Conservation (phyloP, 2,329 filamentous ascomycete genomes). For the Penicillium freii region DNA sequence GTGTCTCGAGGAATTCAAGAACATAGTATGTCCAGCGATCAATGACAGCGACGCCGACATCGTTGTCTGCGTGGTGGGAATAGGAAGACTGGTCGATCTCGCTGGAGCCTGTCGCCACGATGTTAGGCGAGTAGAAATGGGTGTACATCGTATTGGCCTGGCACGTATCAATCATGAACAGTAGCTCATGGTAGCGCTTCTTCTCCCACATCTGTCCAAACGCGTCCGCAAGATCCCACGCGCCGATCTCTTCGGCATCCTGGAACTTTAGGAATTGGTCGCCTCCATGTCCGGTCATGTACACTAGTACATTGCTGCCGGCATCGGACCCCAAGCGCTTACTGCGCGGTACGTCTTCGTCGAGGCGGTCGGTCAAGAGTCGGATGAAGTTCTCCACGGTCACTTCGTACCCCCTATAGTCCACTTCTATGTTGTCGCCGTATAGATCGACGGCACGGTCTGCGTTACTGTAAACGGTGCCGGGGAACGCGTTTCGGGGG, state of each 20-base stretch:
- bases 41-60: constrained; percentile 96
- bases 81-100: constrained; percentile 96
- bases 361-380: constrained; percentile 87
- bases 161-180: constrained; percentile 99
- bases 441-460: constrained; percentile 94
- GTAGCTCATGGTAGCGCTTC: constrained; percentile 95
- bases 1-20: constrained; percentile 89
- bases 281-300: constrained; percentile 98
- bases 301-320: constrained; percentile 93
- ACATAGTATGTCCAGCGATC: constrained; percentile 99
- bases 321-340: constrained; percentile 94
- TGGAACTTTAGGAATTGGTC: constrained; percentile 99
- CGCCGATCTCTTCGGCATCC: constrained; percentile 94
- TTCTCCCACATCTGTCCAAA: constrained; percentile 99
- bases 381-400: constrained; percentile 99
- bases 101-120: constrained; percentile 94
- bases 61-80: constrained; percentile 95
- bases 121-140: constrained; percentile 96
- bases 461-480: constrained; percentile 97
- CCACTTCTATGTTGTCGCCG: constrained; percentile 97
- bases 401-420: constrained; percentile 96
- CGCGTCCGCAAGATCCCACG: constrained; percentile 91
- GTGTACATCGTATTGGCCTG: constrained; percentile 99
- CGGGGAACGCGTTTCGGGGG: constrained; percentile 94
- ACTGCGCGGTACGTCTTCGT: constrained; percentile 89